phyloP scores from a whole-genome alignment of 306 rosid species.

The Cucurbita moschata region DNA sequence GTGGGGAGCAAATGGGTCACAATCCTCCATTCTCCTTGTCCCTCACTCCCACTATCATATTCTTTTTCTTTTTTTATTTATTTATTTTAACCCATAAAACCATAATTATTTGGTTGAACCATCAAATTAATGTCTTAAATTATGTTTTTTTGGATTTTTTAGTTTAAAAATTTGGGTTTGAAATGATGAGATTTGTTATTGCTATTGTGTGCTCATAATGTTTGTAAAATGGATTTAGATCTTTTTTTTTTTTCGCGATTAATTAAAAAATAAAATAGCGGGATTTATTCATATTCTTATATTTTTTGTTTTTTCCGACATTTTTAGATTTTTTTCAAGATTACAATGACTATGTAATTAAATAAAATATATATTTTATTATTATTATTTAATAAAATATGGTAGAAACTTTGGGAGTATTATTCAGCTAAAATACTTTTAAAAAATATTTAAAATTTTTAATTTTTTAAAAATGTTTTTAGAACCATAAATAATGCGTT shows the following conservation, averaged over 20 bases:
- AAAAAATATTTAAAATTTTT: too few species aligned
- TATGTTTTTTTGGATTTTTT: background rate
- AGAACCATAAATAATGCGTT: too few species aligned
- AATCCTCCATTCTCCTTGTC: background rate
- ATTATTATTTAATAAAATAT: too few species aligned
- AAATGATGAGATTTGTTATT: background rate
- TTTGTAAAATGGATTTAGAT: background rate
- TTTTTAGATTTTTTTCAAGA: too few species aligned
- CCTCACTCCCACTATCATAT: background rate
- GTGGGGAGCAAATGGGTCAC: slow-evolving; percentile 61
- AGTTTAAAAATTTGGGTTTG: background rate
- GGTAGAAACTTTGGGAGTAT: too few species aligned
- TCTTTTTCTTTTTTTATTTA: too few species aligned
- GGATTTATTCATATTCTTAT: too few species aligned
- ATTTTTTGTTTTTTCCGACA: too few species aligned
- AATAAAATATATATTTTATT: too few species aligned
- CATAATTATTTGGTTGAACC: background rate
- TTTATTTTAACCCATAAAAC: background rate
- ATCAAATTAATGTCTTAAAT: background rate
- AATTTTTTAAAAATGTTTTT: too few species aligned
- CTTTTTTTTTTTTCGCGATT: background rate
- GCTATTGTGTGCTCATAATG: background rate
- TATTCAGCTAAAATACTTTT: too few species aligned
- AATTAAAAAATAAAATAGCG: background rate
- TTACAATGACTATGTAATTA: too few species aligned